Conservation (phyloP, 495 filamentous ascomycete species). For the Penicillium atrosanguineum region DNA sequence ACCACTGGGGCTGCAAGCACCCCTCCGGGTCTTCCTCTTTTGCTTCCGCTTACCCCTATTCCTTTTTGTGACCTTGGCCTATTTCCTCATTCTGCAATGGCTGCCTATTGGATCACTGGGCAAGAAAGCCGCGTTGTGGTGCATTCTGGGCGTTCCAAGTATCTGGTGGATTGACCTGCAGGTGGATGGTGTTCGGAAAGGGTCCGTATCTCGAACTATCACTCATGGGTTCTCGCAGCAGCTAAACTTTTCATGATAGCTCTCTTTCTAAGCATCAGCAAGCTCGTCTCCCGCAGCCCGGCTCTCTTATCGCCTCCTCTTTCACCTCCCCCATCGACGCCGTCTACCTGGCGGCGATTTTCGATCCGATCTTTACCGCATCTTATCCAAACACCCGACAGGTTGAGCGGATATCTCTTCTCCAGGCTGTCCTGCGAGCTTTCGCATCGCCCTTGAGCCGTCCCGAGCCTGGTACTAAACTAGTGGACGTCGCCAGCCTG, state of each 20-base stretch:
- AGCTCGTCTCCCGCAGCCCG: conserved; percentile 68
- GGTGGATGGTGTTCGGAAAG: conserved; percentile 91
- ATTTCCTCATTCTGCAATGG: conserved; percentile 82
- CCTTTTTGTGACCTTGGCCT: conserved; percentile 60
- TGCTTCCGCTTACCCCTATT: conserved; percentile 77
- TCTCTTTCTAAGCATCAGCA: conserved; percentile 60
- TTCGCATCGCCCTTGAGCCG: conserved; percentile 57
- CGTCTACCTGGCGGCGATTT: conserved; percentile 93
- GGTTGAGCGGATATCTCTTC: conserved; percentile 72
- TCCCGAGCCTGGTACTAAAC: conserved; percentile 44
- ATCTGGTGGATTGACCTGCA: conserved; percentile 98
- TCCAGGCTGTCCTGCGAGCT: conserved; percentile 69
- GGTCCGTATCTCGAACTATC: conserved; percentile 42
- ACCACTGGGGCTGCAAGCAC: conserved; percentile 56
- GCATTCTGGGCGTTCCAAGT: conserved; percentile 77
- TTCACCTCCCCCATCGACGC: conserved; percentile 91
- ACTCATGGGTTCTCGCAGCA: background rate
- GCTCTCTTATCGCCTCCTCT: conserved; percentile 80
- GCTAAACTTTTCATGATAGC: conserved; percentile 23
- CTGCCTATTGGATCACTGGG: conserved; percentile 75
- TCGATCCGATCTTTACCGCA: conserved; percentile 89
- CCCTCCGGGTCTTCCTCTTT: conserved; percentile 70
- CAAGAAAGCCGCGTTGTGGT: conserved; percentile 84
- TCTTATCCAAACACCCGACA: conserved; percentile 70
- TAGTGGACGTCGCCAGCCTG: conserved; percentile 62